phyloP scores from a whole-genome alignment of 1,284 basidiomycete genomes.

The Papiliotrema nemorosa region DNA sequence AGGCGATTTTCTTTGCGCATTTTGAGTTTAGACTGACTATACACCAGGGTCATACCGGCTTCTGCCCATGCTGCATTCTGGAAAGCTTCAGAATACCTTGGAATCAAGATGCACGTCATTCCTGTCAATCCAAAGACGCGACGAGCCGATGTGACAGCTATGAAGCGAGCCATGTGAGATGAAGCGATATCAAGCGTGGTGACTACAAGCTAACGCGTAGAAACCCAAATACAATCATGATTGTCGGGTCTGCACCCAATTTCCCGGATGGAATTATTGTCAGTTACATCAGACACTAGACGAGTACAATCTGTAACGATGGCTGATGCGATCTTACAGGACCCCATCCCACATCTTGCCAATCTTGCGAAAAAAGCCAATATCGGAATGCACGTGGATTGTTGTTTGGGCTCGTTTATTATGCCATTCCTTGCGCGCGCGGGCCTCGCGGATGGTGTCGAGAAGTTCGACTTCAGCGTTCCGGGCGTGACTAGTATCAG shows the following conservation, averaged over 20 bases:
- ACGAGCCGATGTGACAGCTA: conserved; percentile 70
- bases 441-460: conserved; percentile 43
- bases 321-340: conserved; percentile 50
- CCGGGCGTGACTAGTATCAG: conserved; percentile 84
- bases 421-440: conserved; percentile 76
- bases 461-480: conserved; percentile 78
- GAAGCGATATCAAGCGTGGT: not conserved
- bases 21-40: conserved; percentile 7
- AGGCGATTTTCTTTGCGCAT: not conserved
- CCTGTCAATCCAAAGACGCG: conserved; percentile 80
- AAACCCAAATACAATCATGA: conserved; percentile 55
- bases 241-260: conserved; percentile 87
- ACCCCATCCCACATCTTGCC: conserved; percentile 79
- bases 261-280: conserved; percentile 81
- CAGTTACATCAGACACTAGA: conserved; percentile 11
- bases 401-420: conserved; percentile 88
- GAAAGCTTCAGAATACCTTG: conserved; percentile 86
- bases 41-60: conserved; percentile 68
- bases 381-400: conserved; percentile 87
- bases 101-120: conserved; percentile 85
- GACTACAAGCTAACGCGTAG: conserved; percentile 13
- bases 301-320: too few species aligned
- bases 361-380: conserved; percentile 71
- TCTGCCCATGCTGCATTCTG: conserved; percentile 94
- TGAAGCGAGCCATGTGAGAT: conserved; percentile 79